A percentile compares a stretch with the other conserved stretches of the same genome.
Conservation (phyloP, 1,139 yeast species). For the Suhomyces atakaporum region DNA sequence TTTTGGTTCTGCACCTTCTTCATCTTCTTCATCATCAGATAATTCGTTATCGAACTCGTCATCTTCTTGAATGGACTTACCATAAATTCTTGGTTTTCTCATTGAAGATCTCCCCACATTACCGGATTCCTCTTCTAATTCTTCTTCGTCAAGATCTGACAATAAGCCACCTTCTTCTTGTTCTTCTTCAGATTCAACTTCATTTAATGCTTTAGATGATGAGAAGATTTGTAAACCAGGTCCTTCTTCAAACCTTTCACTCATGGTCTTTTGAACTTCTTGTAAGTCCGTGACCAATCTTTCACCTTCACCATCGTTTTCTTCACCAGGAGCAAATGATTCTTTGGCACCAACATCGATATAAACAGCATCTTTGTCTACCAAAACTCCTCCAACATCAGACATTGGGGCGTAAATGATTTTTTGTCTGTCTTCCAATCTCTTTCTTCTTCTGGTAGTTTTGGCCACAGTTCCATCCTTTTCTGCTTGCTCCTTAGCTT, state of each 20-base stretch:
- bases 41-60: constrained; percentile 46
- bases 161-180: constrained; percentile 39
- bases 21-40: constrained; percentile 39
- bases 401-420: constrained; percentile 99
- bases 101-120: constrained; percentile 60
- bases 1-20: constrained; percentile 37
- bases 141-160: constrained; percentile 32
- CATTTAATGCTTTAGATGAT: constrained; percentile 53
- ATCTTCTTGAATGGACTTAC: constrained; percentile 53
- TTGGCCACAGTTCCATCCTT: constrained; percentile 57
- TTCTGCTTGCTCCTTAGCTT: constrained; percentile 61
- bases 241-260: constrained; percentile 60
- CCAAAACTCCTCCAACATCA: constrained; percentile 95
- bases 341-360: constrained; percentile 77
- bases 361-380: constrained; percentile 96
- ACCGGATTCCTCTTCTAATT: constrained; percentile 25
- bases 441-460: constrained; percentile 71
- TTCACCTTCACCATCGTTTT: constrained; percentile 74
- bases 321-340: constrained; percentile 61
- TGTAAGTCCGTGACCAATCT: constrained; percentile 81
- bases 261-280: constrained; percentile 62
- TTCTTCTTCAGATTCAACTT: constrained; percentile 39
- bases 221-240: constrained; percentile 77
- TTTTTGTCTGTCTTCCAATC: constrained; percentile 92
- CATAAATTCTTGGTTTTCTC: constrained; percentile 63